A percentile compares a stretch with the other conserved stretches of the same genome.
These are phyloP conservation scores for Moringa oleifera DNA, from an alignment of 345 rosid genomes.

Conservation along the genomic window DNA sequence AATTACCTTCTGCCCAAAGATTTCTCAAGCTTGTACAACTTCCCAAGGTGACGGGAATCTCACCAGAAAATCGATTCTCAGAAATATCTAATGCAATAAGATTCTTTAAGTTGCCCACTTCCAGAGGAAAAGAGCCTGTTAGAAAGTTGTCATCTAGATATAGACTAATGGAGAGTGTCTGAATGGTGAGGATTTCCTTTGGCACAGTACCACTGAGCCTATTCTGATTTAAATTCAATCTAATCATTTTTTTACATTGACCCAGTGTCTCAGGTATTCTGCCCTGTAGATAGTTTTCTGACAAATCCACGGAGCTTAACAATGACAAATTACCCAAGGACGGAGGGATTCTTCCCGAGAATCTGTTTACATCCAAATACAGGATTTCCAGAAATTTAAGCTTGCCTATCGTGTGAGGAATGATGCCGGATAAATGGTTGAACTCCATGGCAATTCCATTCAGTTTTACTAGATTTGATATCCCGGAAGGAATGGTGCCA, in stretches of 20 bases:
- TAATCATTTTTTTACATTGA: not conserved
- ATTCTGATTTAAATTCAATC: not conserved
- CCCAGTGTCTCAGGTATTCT: slow-evolving; percentile 9
- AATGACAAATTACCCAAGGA: slow-evolving; percentile 12
- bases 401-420: slow-evolving; percentile 1
- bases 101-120: slow-evolving; percentile 2
- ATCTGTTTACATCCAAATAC: not conserved
- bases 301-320: not conserved
- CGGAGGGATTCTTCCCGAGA: slow-evolving; percentile 10
- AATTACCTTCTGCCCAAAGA: not conserved
- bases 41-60: slow-evolving; percentile 9
- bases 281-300: slow-evolving; percentile 8
- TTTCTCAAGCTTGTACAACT: slow-evolving; percentile 1
- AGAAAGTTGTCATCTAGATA: slow-evolving; percentile 3
- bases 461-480: not conserved
- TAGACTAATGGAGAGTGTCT: not conserved
- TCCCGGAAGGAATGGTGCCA: slow-evolving; percentile 3
- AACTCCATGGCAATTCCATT: not conserved
- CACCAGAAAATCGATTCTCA: slow-evolving; percentile 6
- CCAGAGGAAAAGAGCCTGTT: slow-evolving; percentile 6
- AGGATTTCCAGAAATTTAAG: slow-evolving; percentile 2
- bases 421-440: not conserved
- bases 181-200: not conserved
- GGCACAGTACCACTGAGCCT: slow-evolving; percentile 15
- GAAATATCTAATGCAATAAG: slow-evolving; percentile 11